phyloP scores from a whole-genome alignment of 805 yeast genomes.

The Lachancea meyersii region DNA sequence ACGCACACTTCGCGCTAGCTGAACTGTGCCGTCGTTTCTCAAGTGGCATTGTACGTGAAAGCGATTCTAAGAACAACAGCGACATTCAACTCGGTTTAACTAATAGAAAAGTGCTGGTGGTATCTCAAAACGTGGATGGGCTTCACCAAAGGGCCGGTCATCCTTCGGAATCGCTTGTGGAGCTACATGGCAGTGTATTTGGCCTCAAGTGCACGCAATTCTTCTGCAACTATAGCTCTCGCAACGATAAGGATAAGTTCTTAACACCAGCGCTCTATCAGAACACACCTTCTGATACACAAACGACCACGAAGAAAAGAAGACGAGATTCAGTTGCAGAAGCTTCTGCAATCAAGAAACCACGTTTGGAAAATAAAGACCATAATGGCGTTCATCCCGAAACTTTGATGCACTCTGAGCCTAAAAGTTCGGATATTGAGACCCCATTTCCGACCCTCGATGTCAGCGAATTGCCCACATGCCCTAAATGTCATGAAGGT shows the following conservation, averaged over 20 bases:
- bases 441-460: constrained; percentile 44
- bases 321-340: not conserved
- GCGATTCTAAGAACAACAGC: not conserved
- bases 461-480: constrained; percentile 55
- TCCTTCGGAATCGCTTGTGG: constrained; percentile 45
- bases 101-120: constrained; percentile 47
- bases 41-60: constrained; percentile 1
- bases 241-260: constrained; percentile 50
- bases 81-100: constrained; percentile 21
- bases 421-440: constrained; percentile 1
- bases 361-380: constrained; percentile 1
- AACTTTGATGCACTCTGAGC: not conserved
- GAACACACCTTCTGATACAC: constrained; percentile 16
- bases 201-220: constrained; percentile 69
- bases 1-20: constrained; percentile 67
- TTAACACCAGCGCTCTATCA: constrained; percentile 47
- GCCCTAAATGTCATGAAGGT: constrained; percentile 68
- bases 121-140: constrained; percentile 84
- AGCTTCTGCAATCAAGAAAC: not conserved
- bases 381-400: not conserved
- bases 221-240: constrained; percentile 56
- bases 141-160: constrained; percentile 63
- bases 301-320: not conserved
- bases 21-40: constrained; percentile 33
- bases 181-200: constrained; percentile 76